Conservation (phyloP, 2,329 filamentous ascomycete genomes). For the Colletotrichum sojae region DNA sequence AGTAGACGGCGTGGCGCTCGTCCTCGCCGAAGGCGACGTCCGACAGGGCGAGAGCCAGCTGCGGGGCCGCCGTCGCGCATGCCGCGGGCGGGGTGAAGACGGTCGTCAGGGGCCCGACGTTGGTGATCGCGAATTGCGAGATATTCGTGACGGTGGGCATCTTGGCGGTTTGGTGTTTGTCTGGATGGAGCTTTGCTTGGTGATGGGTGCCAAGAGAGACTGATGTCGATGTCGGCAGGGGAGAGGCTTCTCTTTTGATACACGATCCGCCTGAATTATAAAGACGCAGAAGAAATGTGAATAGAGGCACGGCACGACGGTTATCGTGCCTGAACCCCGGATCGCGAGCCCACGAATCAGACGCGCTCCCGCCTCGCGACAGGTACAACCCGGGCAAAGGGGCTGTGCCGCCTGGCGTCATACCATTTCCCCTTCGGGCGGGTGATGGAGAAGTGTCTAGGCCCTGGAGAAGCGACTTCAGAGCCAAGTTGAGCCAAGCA, state of each 20-base stretch:
- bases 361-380: not conserved
- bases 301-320: not conserved
- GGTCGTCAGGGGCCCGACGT: slow-evolving; percentile 50
- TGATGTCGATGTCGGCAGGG: not conserved
- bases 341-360: not conserved
- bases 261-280: not conserved
- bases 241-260: not conserved
- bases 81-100: slow-evolving; percentile 46
- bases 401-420: slow-evolving; percentile 4
- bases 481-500: too few species aligned
- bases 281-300: not conserved
- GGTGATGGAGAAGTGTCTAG: not conserved
- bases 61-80: slow-evolving; percentile 42
- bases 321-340: not conserved
- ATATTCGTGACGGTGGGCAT: slow-evolving; percentile 46
- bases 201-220: not conserved
- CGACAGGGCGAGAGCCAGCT: slow-evolving; percentile 16
- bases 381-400: slow-evolving; percentile 20
- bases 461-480: not conserved
- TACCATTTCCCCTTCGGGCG: not conserved
- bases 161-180: not conserved
- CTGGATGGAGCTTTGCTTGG: not conserved
- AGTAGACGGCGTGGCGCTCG: not conserved
- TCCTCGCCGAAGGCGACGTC: rapidly evolving
- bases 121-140: slow-evolving; percentile 44